Percentiles rank a stretch among this genome's conserved stretches.
Conservation (phyloP, 176 grass and related monocot genomes). For the Oryza coarctata region DNA sequence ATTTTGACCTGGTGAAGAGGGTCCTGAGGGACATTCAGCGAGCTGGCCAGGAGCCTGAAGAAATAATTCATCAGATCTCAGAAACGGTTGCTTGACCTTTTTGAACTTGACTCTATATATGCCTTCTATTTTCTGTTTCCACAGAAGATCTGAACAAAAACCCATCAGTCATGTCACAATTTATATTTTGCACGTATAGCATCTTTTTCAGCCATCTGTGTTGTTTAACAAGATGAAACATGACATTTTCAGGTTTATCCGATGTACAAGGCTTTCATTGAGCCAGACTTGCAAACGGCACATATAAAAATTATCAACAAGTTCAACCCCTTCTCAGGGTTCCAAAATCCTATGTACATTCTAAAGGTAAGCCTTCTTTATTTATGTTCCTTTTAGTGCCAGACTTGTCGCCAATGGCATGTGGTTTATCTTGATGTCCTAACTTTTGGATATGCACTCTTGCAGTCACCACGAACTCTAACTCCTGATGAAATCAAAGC, state of each 20-base stretch:
- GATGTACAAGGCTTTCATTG: constrained; percentile 99
- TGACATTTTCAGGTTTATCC: constrained; percentile 74
- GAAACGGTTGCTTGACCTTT: constrained; percentile 68
- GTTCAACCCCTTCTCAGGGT: constrained; percentile 81
- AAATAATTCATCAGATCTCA: constrained; percentile 98
- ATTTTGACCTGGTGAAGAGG: constrained; percentile 98
- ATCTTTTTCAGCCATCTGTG: neutral
- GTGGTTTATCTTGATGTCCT: constrained; percentile 20
- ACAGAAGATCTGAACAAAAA: constrained; percentile 24
- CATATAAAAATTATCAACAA: constrained; percentile 98
- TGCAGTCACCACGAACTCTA: constrained; percentile 69
- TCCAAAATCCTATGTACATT: constrained; percentile 99
- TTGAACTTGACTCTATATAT: constrained; percentile 28
- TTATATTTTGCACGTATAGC: constrained; percentile 20
- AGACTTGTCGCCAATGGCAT: neutral
- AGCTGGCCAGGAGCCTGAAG: constrained; percentile 94
- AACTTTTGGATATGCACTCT: constrained; percentile 21
- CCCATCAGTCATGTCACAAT: neutral
- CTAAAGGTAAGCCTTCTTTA: constrained; percentile 55
- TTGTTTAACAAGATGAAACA: constrained; percentile 32
- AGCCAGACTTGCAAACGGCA: constrained; percentile 85
- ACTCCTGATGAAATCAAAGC: constrained; percentile 79
- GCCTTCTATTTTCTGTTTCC: neutral
- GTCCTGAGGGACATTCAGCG: constrained; percentile 97
- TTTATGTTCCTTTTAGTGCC: constrained; percentile 4